A percentile compares a stretch with the other conserved stretches of the same genome.
These are phyloP conservation scores for Penicillium crystallinum DNA, from an alignment of 495 filamentous ascomycete genomes.

Conservation along the genomic window DNA sequence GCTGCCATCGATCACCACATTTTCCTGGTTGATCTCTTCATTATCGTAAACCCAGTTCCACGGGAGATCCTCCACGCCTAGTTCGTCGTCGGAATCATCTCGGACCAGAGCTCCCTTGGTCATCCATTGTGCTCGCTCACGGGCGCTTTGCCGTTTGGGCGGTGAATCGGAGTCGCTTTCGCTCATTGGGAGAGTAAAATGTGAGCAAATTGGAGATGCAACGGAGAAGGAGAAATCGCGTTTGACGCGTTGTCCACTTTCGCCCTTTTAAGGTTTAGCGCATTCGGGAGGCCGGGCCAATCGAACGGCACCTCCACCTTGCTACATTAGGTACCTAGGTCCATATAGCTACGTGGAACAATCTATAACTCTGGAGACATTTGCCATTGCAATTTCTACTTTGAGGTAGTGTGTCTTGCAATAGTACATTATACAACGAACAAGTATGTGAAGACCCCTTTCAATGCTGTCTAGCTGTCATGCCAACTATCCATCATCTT, in stretches of 20 bases:
- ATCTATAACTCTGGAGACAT: too few species aligned
- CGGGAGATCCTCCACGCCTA: constrained; percentile 74
- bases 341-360: too few species aligned
- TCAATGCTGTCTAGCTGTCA: too few species aligned
- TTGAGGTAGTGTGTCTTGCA: too few species aligned
- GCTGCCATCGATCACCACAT: constrained; percentile 19
- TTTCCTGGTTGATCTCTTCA: constrained; percentile 18
- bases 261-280: constrained; percentile 30
- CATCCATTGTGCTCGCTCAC: constrained; percentile 55
- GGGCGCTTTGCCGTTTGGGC: constrained; percentile 19
- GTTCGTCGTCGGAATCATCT: constrained; percentile 90
- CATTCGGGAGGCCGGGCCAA: too few species aligned
- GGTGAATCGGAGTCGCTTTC: constrained; percentile 13
- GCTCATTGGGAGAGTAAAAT: constrained; percentile 1
- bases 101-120: constrained; percentile 60
- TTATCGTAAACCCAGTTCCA: constrained; percentile 89
- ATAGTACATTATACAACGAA: too few species aligned
- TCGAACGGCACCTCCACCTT: neutral
- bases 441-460: too few species aligned
- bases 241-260: constrained; percentile 41
- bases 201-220: constrained; percentile 2
- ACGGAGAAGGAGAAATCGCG: constrained; percentile 14
- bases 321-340: neutral
- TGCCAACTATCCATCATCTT: too few species aligned
- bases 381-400: too few species aligned